Percentiles rank a stretch among this genome's conserved stretches.
Evolutionary conservation across 352 stramenopile genomes (phyloP).

Genomic region (Pythium rishiriense): DNA sequence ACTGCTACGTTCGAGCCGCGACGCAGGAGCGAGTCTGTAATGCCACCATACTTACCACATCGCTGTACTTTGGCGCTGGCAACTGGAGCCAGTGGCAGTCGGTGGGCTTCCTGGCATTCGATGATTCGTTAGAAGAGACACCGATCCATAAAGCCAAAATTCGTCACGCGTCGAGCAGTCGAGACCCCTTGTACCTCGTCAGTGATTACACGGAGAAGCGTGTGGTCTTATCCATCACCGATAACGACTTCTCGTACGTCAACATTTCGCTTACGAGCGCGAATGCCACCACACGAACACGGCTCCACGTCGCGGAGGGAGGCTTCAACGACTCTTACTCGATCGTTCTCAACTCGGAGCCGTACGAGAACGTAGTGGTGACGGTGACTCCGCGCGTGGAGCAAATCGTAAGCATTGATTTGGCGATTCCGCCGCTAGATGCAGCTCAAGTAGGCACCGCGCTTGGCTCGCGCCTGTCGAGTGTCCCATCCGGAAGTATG

Average conservation of each 20-base stretch:
- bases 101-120: constrained; percentile 56
- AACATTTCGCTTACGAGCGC: constrained; percentile 47
- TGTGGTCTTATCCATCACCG: constrained; percentile 44
- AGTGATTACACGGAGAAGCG: constrained; percentile 33
- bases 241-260: constrained; percentile 67
- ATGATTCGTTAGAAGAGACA: constrained; percentile 61
- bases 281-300: constrained; percentile 14
- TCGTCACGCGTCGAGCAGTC: constrained; percentile 47
- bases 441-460: constrained; percentile 27
- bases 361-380: constrained; percentile 60
- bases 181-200: constrained; percentile 46
- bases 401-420: constrained; percentile 39
- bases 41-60: constrained; percentile 41
- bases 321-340: constrained; percentile 81
- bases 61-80: constrained; percentile 49
- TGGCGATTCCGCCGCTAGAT: constrained; percentile 25
- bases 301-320: constrained; percentile 66
- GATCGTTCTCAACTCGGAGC: constrained; percentile 57
- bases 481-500: constrained; percentile 21
- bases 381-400: constrained; percentile 42
- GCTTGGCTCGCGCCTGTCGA: constrained; percentile 1
- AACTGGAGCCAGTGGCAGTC: constrained; percentile 74
- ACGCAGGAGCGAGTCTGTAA: constrained; percentile 50
- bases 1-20: constrained; percentile 49
- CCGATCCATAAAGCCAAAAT: constrained; percentile 51